Base-by-base conservation (phyloP, 2,329 filamentous ascomycete genomes). In the Ambrosiella cleistominuta region DNA sequence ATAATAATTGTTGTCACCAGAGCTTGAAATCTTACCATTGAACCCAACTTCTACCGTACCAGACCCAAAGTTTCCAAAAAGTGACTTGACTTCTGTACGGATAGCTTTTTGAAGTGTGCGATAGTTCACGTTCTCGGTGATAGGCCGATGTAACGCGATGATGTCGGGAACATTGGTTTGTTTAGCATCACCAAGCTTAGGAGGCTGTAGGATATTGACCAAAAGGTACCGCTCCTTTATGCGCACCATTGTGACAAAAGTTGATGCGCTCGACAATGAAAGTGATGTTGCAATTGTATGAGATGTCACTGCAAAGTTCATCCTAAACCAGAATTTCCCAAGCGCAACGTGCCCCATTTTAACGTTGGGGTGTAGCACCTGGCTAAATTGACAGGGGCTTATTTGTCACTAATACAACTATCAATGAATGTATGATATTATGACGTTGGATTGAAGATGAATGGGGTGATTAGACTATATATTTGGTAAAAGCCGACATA, bases 141-240 rank as follows among this genome's bases (percentile, higher is more conserved):
- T 94, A 0, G 91, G 89, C 54, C 84, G 81, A 68, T 90, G 85
- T 70, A 94, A 84, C 57, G 82, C 75, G 36, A 97, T 72, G 60
- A 86, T 75, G 72, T 80, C 69, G 67, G 85, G 69, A 66, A 76
- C 64, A 64, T 70, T 68, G 39, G 67, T 69, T 61, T 64, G 63
- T 1, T 56, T 40, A 52, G 66, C 61, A 61, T 65, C 65, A 8
- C 66, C 62, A 8, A 73, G 62, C 11, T 79, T 72, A 6, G 81
- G 76, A 0, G 90, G 88, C 66, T 96, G 96, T 52, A 97, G 76
- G 63, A 97, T 89, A 68, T 95, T 88, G 62, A 97, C 81, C n/a
- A 97, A 81, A 15, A 98, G 79, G 69, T 98, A 98, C 65, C 93
- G 84, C 70, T 95, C 86, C 71, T 98, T 98, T 64, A 97, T 81